Evolutionary conservation across 1,284 basidiomycete genomes (phyloP).

Genomic region (Caloboletus firmus): DNA sequence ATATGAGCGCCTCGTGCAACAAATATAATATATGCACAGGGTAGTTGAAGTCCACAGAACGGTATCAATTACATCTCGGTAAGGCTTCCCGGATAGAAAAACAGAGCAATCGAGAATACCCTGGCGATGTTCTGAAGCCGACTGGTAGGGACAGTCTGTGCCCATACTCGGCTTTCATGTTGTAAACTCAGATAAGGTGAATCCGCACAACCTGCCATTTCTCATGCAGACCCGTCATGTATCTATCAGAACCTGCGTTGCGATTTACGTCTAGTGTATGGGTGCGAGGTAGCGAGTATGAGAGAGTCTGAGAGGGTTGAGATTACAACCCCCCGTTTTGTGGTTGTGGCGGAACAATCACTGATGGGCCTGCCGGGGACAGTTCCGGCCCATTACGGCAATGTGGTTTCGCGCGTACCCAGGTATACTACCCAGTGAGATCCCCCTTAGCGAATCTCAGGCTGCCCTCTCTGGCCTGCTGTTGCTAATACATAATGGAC

Average conservation of each 20-base stretch:
- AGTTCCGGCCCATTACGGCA: slow-evolving; percentile 32
- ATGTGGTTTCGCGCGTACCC: slow-evolving; percentile 16
- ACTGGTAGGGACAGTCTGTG: slow-evolving; percentile 13
- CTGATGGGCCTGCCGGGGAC: slow-evolving; percentile 7
- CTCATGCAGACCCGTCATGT: background rate
- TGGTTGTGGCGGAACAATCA: slow-evolving; percentile 22
- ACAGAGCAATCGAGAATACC: slow-evolving; percentile 16
- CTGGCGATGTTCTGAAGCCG: slow-evolving; percentile 17
- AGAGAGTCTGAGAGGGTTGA: slow-evolving; percentile 7
- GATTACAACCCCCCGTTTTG: background rate
- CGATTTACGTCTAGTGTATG: slow-evolving; percentile 14
- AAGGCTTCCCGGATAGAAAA: slow-evolving; percentile 26
- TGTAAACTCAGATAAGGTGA: slow-evolving; percentile 25
- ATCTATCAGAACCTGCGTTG: slow-evolving; percentile 1
- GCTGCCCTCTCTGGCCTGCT: background rate
- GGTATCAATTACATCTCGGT: slow-evolving; percentile 37
- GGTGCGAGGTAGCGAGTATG: background rate
- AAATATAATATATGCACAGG: slow-evolving; percentile 33
- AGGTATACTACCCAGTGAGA: slow-evolving; percentile 6
- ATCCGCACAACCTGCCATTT: background rate
- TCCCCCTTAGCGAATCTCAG: slow-evolving; percentile 26
- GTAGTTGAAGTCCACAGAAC: slow-evolving; percentile 24
- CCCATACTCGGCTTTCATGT: slow-evolving; percentile 23
- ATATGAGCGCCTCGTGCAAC: slow-evolving; percentile 34
- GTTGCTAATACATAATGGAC: slow-evolving; percentile 17